Percentiles rank a stretch among this genome's conserved stretches.
Evolutionary conservation across 768 basidiomycete species (phyloP).

Genomic region (Xerocomellus amylosporus): DNA sequence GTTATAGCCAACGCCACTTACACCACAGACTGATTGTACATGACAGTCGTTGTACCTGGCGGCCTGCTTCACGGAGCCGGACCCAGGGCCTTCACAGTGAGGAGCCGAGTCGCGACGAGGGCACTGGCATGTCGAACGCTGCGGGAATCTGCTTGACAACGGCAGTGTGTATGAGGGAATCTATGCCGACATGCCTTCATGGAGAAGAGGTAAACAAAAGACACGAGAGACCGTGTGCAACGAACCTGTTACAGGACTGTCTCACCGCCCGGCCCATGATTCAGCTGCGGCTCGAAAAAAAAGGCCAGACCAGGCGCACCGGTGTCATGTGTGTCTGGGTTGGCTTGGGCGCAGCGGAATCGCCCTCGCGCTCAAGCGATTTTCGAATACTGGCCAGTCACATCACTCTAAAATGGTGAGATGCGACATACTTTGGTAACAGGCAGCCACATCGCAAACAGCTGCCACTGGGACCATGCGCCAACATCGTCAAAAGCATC

Average conservation of each 20-base stretch:
- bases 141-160: neutral
- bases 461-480: neutral
- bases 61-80: constrained; percentile 3
- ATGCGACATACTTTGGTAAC: neutral
- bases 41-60: neutral
- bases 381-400: neutral
- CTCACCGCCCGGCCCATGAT: neutral
- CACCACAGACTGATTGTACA: no score
- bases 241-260: constrained; percentile 2
- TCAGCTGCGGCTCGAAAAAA: neutral
- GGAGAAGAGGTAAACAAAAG: constrained; percentile 4
- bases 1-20: neutral
- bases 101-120: constrained; percentile 7
- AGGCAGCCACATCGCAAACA: neutral
- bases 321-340: neutral
- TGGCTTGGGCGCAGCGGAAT: neutral
- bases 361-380: neutral
- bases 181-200: constrained; percentile 11
- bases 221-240: constrained; percentile 3
- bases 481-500: constrained; percentile 5
- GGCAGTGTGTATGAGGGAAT: neutral
- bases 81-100: neutral
- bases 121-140: neutral
- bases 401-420: constrained; percentile 6
- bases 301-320: neutral